Evolutionary conservation across 2,329 filamentous ascomycete species (phyloP), one percentile per base, ranked within the genome.

Genomic region (Colletotrichum somersetense): DNA sequence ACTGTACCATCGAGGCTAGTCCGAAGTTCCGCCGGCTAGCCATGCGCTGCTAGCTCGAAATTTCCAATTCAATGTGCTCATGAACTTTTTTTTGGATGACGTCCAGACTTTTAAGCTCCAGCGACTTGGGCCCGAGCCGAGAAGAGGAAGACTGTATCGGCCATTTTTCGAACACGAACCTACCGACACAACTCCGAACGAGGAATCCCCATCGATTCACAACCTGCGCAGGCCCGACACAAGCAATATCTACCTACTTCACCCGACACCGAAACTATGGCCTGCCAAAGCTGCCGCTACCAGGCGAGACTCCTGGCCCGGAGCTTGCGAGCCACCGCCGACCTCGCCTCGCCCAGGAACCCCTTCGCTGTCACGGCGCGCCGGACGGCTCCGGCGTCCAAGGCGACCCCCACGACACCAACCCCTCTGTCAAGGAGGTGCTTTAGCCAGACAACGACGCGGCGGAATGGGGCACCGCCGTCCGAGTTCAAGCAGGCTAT

Each of bases 211-310:
- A 20, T 26, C 20, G 6, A 46, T 33, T 20, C 20, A 18, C 68
- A 58, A 5, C 20, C 46, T 53, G 55, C 30, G n/a, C 26, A 48
- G 40, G 56, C 56, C 52, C 30, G 42, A 50, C 33, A 11, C 40
- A 30, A 40, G 35, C 48, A 26, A 14, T 30, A 53, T 3, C 35
- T 26, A 53, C 23, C 26, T 30, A 30, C 30, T 67, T 48, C 33
- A 50, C 48, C 67, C 4, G 72, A 64, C 52, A 74, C 67, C 62
- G 44, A 56, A 5, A 68, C 68, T 78, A 87, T 88, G 84, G 84
- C 86, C 69, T 87, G 86, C 77, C 83, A 85, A 76, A 83, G 80
- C 78, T 88, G 86, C 78, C 81, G 82, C 73, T 77, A 81, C 53
- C 84, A 86, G 78, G 80, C 86, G 73, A 79, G 81, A 72, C 79